A percentile compares a stretch with the other conserved stretches of the same genome.
These are phyloP conservation scores for Colletotrichum siamense DNA, from an alignment of 2,329 filamentous ascomycete species.

Conservation along the genomic window DNA sequence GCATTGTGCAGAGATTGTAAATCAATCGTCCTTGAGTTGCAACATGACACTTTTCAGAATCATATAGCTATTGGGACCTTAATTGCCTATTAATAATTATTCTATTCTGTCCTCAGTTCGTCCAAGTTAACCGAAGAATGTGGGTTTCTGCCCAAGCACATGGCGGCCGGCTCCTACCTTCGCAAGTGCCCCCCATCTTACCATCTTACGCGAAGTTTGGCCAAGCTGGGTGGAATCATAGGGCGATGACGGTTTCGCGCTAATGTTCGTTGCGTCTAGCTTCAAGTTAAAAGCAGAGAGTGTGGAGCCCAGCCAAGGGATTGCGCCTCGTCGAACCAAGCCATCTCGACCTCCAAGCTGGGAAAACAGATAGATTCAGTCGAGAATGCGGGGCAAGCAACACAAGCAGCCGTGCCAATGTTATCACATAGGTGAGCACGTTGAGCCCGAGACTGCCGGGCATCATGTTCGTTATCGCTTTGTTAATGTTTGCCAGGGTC, in stretches of 20 bases:
- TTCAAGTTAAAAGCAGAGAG: neutral
- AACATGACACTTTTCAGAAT: fast-evolving
- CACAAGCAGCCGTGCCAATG: neutral
- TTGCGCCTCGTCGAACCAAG: neutral
- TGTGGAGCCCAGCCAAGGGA: neutral
- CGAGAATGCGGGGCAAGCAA: neutral
- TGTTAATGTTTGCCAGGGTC: neutral
- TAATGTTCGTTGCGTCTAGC: neutral
- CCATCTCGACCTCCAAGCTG: neutral
- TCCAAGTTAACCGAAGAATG: fast-evolving
- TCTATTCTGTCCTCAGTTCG: fast-evolving
- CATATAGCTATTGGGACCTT: fast-evolving
- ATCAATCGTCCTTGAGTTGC: neutral
- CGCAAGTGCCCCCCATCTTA: neutral
- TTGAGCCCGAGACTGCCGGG: neutral
- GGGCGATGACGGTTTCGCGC: neutral
- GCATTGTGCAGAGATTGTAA: neutral
- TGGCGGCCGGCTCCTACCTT: neutral
- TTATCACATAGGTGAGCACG: neutral
- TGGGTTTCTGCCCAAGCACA: fast-evolving
- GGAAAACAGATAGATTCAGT: fast-evolving
- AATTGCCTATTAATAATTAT: neutral
- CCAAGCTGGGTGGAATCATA: neutral
- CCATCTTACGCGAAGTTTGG: fast-evolving
- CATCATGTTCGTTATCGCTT: neutral